Evolutionary conservation across 108 stramenopile species (phyloP).

Genomic region (Fistulifera solaris): DNA sequence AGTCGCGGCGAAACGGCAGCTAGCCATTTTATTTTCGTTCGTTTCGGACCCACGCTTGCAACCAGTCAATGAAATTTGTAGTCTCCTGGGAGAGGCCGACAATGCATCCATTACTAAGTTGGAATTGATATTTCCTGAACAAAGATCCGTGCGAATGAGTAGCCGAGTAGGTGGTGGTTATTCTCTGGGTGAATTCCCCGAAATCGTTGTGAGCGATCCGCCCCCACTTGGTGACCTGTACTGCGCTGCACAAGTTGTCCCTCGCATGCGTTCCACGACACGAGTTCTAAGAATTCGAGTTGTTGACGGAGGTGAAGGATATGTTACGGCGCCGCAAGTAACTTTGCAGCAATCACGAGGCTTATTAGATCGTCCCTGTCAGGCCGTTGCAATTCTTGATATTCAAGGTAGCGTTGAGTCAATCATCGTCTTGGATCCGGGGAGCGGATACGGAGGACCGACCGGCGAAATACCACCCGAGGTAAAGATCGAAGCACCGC

Average conservation of each 20-base stretch:
- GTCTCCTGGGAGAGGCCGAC: constrained; percentile 74
- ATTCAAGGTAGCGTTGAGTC: constrained; percentile 49
- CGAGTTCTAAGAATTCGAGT: constrained; percentile 64
- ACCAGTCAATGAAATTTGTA: constrained; percentile 64
- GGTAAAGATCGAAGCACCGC: constrained; percentile 46
- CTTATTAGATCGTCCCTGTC: constrained; percentile 17
- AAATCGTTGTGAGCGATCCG: constrained; percentile 41
- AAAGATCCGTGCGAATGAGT: constrained; percentile 32
- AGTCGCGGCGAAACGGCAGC: constrained; percentile 59
- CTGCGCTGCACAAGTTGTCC: constrained; percentile 36
- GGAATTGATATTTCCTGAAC: constrained; percentile 27
- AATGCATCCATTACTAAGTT: constrained; percentile 63
- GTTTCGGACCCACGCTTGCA: constrained; percentile 61
- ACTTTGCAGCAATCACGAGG: constrained; percentile 23
- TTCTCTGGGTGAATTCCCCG: constrained; percentile 27
- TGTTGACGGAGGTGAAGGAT: constrained; percentile 67
- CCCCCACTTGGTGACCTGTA: constrained; percentile 73
- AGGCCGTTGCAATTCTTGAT: constrained; percentile 65
- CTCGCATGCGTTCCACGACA: constrained; percentile 52
- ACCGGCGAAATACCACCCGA: constrained; percentile 34
- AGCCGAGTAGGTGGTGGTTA: constrained; percentile 74
- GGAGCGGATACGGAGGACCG: constrained; percentile 60
- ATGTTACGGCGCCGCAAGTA: constrained; percentile 35
- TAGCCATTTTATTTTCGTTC: constrained; percentile 83
- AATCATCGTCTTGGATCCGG: constrained; percentile 65